Evolutionary conservation across 179 eudicot species (phyloP).

Genomic region (Nepenthes alata): DNA sequence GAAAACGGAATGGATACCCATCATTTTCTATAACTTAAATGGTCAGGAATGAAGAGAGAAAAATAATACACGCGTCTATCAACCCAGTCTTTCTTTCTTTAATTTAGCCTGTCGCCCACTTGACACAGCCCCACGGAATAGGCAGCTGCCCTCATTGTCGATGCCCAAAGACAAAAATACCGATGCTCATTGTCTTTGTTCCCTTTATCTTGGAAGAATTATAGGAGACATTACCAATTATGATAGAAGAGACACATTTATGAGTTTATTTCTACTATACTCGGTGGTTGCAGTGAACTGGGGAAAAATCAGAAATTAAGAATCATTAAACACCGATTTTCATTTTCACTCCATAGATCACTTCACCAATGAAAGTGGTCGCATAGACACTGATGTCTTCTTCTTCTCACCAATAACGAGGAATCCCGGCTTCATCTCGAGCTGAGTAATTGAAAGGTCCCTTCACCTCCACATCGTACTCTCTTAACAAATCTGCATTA

Average conservation of each 20-base stretch:
- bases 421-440: conserved; percentile 81
- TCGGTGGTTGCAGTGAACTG: not conserved
- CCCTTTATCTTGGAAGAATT: not conserved
- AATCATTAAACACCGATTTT: not conserved
- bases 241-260: not conserved
- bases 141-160: too few relatives aligned
- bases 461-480: conserved; percentile 69
- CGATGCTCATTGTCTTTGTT: not conserved
- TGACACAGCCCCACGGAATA: too few relatives aligned
- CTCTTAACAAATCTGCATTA: conserved; percentile 48
- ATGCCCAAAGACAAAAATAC: too few relatives aligned
- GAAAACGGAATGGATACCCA: too few relatives aligned
- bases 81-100: too few relatives aligned
- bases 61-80: too few relatives aligned
- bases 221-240: not conserved
- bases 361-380: too few relatives aligned
- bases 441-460: conserved; percentile 83
- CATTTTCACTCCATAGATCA: not conserved
- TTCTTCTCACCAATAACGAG: conserved; percentile 65
- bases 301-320: not conserved
- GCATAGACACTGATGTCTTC: not conserved
- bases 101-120: too few relatives aligned
- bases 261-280: not conserved
- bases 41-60: too few relatives aligned
- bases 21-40: too few relatives aligned